Percentiles rank a stretch among this genome's conserved stretches.
These are phyloP conservation scores for Platismatia glauca DNA, from an alignment of 495 filamentous ascomycete genomes.

Conservation along the genomic window DNA sequence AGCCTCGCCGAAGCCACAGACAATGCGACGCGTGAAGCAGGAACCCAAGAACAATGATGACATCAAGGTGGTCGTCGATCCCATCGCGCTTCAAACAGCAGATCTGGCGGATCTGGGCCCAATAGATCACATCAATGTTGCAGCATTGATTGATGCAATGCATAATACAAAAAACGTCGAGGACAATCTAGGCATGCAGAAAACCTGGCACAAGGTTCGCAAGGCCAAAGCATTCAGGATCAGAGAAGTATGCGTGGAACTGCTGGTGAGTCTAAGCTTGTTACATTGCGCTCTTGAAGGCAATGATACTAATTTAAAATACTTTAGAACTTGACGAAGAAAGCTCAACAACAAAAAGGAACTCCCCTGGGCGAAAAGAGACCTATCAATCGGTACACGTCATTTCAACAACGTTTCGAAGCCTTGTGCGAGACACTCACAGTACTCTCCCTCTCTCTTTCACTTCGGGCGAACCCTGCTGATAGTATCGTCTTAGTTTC, in stretches of 20 bases:
- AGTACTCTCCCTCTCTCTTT: neutral
- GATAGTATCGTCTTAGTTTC: constrained; percentile 5
- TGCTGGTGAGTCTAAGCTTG: constrained; percentile 23
- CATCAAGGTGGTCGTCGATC: neutral
- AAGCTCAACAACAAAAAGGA: neutral
- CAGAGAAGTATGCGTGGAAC: constrained; percentile 22
- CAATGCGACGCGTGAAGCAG: constrained; percentile 2
- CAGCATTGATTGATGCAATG: constrained; percentile 17
- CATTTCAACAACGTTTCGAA: neutral
- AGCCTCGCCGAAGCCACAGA: neutral
- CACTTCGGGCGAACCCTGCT: neutral
- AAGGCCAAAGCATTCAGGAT: constrained; percentile 14
- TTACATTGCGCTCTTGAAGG: neutral
- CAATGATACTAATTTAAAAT: neutral
- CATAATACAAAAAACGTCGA: constrained; percentile 20
- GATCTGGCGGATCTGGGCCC: neutral
- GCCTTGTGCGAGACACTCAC: neutral
- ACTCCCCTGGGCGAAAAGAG: neutral
- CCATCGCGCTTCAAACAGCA: neutral
- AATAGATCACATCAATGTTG: neutral
- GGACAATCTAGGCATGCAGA: constrained; percentile 32
- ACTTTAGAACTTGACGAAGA: neutral
- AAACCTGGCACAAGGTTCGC: constrained; percentile 23
- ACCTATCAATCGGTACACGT: neutral
- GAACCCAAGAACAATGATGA: neutral